Base-by-base conservation (phyloP, 2,329 filamentous ascomycete genomes). In the Colletotrichum tanaceti region DNA sequence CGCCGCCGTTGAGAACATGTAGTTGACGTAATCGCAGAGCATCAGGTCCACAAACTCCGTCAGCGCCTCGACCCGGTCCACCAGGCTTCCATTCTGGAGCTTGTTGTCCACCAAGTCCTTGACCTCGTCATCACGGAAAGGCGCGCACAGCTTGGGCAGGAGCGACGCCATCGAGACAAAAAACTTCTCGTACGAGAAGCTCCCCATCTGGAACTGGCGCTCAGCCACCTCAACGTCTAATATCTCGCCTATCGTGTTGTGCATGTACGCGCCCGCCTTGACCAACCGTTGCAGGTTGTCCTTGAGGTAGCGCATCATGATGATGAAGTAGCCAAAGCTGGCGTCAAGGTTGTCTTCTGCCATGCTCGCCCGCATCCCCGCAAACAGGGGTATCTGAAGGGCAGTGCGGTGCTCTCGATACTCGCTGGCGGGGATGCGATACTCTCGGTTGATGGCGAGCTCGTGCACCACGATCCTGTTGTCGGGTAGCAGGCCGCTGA, bases 21-120 rank as follows among this genome's bases (percentile, higher is more conserved):
- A 95, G 76, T 96, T 96, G 68, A 92, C 90, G 74, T 94, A 94
- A 74, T 96, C 93, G 67, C 93, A 89, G 28, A 92, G 87, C 81
- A 95, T 90, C 43, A 91, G 82, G 74, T 96, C 91, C 64, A 94
- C 91, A 72, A 93, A 91, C 38, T 89, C 87, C 62, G 93, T 87
- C 2, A 96, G 83, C 16, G 90, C 90, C 79, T 93, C 90, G 1
- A 95, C 85, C 71, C 93, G 90, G 74, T 92, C 90, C 18, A 94
- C 91, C 74, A 94, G 87, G 75, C 90, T 86, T 4, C 89, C 87
- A 24, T 85, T 82, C 54, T 79, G 78, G 10, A 90, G 80, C 71
- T 88, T 86, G 68, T 90, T 88, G 58, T 91, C 86, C 1, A 89
- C 83, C 22, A 95, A 79, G 2, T 86, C 84, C 75, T 91, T 90